Conservation (phyloP, 768 basidiomycete genomes). For the Trametes maxima region DNA sequence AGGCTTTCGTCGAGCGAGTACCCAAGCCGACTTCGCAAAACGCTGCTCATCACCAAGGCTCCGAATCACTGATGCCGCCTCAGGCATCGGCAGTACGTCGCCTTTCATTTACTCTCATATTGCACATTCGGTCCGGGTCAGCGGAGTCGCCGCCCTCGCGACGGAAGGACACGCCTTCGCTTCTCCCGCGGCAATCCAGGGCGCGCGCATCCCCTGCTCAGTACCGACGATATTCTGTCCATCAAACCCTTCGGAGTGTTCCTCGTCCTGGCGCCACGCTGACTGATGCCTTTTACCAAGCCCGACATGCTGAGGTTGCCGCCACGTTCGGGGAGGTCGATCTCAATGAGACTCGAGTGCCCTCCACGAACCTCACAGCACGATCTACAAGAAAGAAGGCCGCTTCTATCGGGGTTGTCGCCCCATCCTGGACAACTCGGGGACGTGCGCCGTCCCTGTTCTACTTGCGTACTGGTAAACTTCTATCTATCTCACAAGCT, state of each 20-base stretch:
- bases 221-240: background rate
- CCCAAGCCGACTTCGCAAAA: background rate
- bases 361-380: no score
- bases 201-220: background rate
- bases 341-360: no score
- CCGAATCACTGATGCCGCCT: background rate
- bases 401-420: no score
- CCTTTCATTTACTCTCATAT: conserved; percentile 6
- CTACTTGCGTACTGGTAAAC: no score
- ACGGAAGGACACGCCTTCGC: background rate
- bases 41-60: background rate
- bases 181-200: background rate
- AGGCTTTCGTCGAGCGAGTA: background rate
- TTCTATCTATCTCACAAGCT: no score
- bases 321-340: no score
- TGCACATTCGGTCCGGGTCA: background rate
- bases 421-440: no score
- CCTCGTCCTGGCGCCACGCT: background rate
- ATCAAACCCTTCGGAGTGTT: conserved; percentile 2
- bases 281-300: no score
- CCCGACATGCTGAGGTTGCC: no score
- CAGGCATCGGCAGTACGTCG: background rate
- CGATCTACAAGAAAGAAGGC: no score
- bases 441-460: no score
- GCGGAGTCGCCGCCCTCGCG: conserved; percentile 1